Percentiles rank a stretch among this genome's conserved stretches.
Evolutionary conservation across 257 asterid species (phyloP).

Genomic region (Nicotiana tabacum): DNA sequence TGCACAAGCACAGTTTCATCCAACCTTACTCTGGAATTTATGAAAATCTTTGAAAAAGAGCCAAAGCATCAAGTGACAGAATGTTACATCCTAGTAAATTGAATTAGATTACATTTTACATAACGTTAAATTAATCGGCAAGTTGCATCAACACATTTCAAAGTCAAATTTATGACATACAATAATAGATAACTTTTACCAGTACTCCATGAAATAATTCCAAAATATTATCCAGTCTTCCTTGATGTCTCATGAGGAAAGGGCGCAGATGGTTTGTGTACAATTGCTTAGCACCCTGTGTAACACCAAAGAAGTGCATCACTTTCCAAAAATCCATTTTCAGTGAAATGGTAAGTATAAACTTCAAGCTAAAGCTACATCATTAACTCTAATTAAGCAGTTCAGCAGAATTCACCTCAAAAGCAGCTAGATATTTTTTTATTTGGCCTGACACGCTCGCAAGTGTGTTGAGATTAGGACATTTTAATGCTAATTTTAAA

Average conservation of each 20-base stretch:
- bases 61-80: neutral
- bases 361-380: neutral
- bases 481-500: neutral
- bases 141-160: neutral
- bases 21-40: neutral
- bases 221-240: constrained; percentile 55
- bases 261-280: constrained; percentile 64
- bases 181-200: constrained; percentile 33
- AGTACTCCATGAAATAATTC: constrained; percentile 49
- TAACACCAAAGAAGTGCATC: constrained; percentile 12
- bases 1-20: constrained; percentile 3
- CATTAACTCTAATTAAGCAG: neutral
- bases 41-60: neutral
- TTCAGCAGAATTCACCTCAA: neutral
- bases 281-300: constrained; percentile 74
- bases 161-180: neutral
- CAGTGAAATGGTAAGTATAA: neutral
- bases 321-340: constrained; percentile 8
- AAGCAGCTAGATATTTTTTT: neutral
- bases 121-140: neutral
- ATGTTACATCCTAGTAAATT: constrained; percentile 1
- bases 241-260: constrained; percentile 63
- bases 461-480: neutral
- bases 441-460: neutral
- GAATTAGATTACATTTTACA: neutral